phyloP scores from a whole-genome alignment of 768 basidiomycete genomes.

The Podaxis sp. region DNA sequence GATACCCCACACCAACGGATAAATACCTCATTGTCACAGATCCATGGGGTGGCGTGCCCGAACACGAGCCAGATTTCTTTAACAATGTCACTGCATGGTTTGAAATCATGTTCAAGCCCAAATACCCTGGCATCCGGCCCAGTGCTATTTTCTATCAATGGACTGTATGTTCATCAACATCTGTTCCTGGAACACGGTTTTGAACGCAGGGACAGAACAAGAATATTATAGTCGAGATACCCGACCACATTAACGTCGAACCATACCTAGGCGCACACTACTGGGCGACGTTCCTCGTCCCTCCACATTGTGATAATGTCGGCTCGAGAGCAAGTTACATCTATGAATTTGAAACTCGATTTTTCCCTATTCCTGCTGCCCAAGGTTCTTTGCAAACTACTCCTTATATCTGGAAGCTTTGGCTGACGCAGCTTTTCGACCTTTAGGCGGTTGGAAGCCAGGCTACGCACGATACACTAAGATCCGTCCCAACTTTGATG shows the following conservation, averaged over 20 bases:
- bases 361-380: conserved; percentile 26
- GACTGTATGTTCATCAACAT: conserved; percentile 24
- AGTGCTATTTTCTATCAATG: conserved; percentile 30
- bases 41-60: conserved; percentile 26
- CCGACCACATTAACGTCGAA: conserved; percentile 24
- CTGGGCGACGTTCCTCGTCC: conserved; percentile 25
- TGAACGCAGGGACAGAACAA: conserved; percentile 21
- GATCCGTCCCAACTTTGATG: conserved; percentile 22
- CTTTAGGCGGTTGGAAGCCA: conserved; percentile 7
- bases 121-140: conserved; percentile 26
- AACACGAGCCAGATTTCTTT: conserved; percentile 21
- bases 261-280: conserved; percentile 28
- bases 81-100: conserved; percentile 35
- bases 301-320: conserved; percentile 12
- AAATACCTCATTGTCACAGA: conserved; percentile 27
- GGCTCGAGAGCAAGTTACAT: conserved; percentile 23
- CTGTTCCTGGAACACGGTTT: background rate
- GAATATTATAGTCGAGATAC: conserved; percentile 32
- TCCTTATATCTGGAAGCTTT: background rate
- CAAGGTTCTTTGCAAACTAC: background rate
- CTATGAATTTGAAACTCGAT: conserved; percentile 32
- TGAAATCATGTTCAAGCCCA: conserved; percentile 31
- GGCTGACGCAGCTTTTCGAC: background rate
- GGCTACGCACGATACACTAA: conserved; percentile 17
- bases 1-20: conserved; percentile 11